phyloP scores from a whole-genome alignment of 805 yeast species.

The Hanseniaspora valbyensis region DNA sequence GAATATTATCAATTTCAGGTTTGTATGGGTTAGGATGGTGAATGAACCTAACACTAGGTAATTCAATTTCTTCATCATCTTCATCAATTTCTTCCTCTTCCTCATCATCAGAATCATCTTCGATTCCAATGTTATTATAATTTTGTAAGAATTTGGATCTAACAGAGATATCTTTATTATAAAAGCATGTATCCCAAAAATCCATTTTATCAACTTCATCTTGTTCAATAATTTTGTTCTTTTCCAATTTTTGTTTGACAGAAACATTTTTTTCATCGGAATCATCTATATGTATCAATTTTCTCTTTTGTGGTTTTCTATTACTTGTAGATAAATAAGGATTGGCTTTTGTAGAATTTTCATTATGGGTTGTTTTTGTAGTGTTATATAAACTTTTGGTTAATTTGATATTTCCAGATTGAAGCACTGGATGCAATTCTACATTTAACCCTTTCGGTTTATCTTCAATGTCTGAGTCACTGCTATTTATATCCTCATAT shows the following conservation, averaged over 20 bases:
- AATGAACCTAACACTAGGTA: slow-evolving; percentile 55
- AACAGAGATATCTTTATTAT: slow-evolving; percentile 33
- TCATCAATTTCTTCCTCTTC: slow-evolving; percentile 30
- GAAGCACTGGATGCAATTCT: slow-evolving; percentile 26
- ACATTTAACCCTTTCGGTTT: slow-evolving; percentile 23
- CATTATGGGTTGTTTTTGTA: slow-evolving; percentile 5
- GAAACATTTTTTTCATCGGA: slow-evolving; percentile 29
- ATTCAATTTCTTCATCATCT: slow-evolving; percentile 16
- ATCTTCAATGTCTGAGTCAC: neutral
- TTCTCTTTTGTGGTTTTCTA: slow-evolving; percentile 19
- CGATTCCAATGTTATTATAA: slow-evolving; percentile 20
- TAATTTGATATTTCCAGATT: slow-evolving; percentile 25
- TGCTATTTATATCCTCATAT: neutral
- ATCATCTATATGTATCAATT: slow-evolving; percentile 10
- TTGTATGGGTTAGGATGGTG: slow-evolving; percentile 55
- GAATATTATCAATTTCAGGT: neutral
- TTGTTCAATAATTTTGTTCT: slow-evolving; percentile 44
- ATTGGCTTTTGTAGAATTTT: slow-evolving; percentile 20
- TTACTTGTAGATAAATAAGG: slow-evolving; percentile 24
- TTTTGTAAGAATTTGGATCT: slow-evolving; percentile 30
- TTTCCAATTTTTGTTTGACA: slow-evolving; percentile 25
- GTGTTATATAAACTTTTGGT: slow-evolving; percentile 19
- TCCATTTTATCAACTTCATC: slow-evolving; percentile 44
- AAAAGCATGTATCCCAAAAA: slow-evolving; percentile 78
- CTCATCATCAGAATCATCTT: slow-evolving; percentile 20